Evolutionary conservation across 768 basidiomycete species (phyloP), one percentile per base, ranked within the genome.

Genomic region (Cystobasidium ongulense): DNA sequence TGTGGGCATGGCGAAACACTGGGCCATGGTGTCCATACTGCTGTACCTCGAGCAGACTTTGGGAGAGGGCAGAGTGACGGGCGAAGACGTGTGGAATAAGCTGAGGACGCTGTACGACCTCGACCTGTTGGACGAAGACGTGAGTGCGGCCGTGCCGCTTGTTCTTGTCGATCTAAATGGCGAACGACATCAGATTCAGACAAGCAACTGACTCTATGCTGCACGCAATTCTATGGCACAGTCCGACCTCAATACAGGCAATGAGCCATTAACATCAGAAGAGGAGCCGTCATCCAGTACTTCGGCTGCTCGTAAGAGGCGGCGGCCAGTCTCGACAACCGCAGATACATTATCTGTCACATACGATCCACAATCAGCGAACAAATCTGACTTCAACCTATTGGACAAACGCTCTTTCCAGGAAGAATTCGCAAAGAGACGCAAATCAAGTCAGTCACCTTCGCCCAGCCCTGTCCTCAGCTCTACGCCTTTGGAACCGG

Each of bases 61-160:
- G 68, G 68, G 68, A 13, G 54, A 33, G 13, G 68, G 54, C 23
- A 36, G 36, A 59, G 53, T 71, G 33, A 54, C 50, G 21, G 33
- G 35, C 36, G 53, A 7, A 23, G 53, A 71, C 8, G 68, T 71
- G 13, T 71, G 68, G 68, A 27, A 7, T 11, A 71, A 71, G 54
- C 36, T 71, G 1, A 36, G 33, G 27, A 71, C 68, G 13, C 29
- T 71, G 8, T 71, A 71, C 36, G 68, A 71, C 31, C 68, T 71
- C 5, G 31, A 59, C 11, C 52, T 71, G 8, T 35, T 71, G 8
- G 68, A 71, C 35, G 68, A 71, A 29, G 68, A 71, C 36, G 68
- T 71, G 68, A 52, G 68, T 54, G 11, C 25, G 33, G 11, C 33
- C 57, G 25, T 13, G 43, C n/a, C n/a, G 43, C 43, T 13, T 46